A percentile compares a stretch with the other conserved stretches of the same genome.
These are phyloP conservation scores for Tritrichomonas musculus DNA, from an alignment of 208 protist genomes.

Conservation along the genomic window DNA sequence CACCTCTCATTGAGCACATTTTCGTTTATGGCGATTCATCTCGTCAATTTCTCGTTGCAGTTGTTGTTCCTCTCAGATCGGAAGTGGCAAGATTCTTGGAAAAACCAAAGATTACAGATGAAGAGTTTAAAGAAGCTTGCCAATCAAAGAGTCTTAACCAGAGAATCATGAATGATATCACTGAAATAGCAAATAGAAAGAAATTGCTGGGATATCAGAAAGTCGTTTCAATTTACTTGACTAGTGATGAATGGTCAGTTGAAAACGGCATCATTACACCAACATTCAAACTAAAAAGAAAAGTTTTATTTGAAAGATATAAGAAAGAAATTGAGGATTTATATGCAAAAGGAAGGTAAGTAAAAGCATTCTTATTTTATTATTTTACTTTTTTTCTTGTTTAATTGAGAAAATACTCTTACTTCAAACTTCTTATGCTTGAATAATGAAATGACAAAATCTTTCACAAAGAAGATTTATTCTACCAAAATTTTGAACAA, in stretches of 20 bases:
- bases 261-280: not conserved
- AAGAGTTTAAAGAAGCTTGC: not conserved
- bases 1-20: slow-evolving; percentile 24
- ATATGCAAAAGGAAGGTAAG: not conserved
- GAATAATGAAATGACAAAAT: too few species aligned
- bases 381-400: not conserved
- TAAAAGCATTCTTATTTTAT: not conserved
- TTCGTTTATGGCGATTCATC: slow-evolving; percentile 45
- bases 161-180: not conserved
- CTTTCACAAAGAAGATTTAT: too few species aligned
- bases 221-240: not conserved
- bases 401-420: not conserved
- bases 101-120: not conserved
- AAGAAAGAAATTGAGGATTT: not conserved
- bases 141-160: not conserved
- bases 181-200: not conserved
- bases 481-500: too few species aligned
- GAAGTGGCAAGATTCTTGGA: not conserved
- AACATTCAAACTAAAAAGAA: slow-evolving; percentile 20
- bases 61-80: slow-evolving; percentile 53
- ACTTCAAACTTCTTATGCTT: too few species aligned
- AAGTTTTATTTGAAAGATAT: not conserved
- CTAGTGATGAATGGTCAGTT: not conserved
- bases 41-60: slow-evolving; percentile 53
- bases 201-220: not conserved